Percentiles rank a stretch among this genome's conserved stretches.
Evolutionary conservation across 1,284 basidiomycete genomes (phyloP).

Genomic region (Cutaneotrichosporon sp.): DNA sequence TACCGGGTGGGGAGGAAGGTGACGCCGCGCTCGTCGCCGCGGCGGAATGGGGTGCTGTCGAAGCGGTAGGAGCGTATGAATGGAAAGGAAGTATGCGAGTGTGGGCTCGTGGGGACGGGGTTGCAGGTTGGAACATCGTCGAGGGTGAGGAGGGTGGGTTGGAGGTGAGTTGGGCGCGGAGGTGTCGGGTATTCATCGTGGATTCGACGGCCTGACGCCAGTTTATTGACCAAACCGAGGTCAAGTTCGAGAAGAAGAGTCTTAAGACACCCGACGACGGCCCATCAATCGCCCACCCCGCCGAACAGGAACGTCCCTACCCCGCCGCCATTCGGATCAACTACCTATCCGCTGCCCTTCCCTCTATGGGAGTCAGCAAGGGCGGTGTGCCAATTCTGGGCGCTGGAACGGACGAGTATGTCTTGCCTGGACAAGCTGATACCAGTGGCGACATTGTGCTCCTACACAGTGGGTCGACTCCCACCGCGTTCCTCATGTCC

Average conservation of each 20-base stretch:
- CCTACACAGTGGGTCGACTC: conserved; percentile 41
- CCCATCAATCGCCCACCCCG: conserved; percentile 32
- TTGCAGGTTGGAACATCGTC: conserved; percentile 41
- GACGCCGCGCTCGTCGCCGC: conserved; percentile 53
- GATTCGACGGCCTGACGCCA: conserved; percentile 18
- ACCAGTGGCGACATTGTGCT: conserved; percentile 50
- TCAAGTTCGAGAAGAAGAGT: conserved; percentile 33
- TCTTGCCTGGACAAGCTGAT: conserved; percentile 13
- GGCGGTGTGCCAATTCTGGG: conserved; percentile 42
- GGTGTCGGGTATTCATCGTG: too few relatives aligned
- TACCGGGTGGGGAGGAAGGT: conserved; percentile 56
- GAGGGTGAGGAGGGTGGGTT: conserved; percentile 35
- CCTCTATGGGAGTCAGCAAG: conserved; percentile 45
- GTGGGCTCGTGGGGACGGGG: conserved; percentile 52
- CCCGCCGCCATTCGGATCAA: conserved; percentile 37
- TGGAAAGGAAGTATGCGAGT: conserved; percentile 42
- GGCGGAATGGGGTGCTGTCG: conserved; percentile 28
- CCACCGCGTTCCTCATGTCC: conserved; percentile 47
- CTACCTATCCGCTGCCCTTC: conserved; percentile 50
- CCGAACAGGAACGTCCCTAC: conserved; percentile 36
- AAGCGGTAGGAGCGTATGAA: conserved; percentile 36
- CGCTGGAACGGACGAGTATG: conserved; percentile 49
- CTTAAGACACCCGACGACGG: conserved; percentile 31
- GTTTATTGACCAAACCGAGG: conserved; percentile 36
- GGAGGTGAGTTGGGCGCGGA: conserved; percentile 32